Evolutionary conservation across 2,329 filamentous ascomycete species (phyloP), one percentile per base, ranked within the genome.

Genomic region (Colletotrichum spinosum): DNA sequence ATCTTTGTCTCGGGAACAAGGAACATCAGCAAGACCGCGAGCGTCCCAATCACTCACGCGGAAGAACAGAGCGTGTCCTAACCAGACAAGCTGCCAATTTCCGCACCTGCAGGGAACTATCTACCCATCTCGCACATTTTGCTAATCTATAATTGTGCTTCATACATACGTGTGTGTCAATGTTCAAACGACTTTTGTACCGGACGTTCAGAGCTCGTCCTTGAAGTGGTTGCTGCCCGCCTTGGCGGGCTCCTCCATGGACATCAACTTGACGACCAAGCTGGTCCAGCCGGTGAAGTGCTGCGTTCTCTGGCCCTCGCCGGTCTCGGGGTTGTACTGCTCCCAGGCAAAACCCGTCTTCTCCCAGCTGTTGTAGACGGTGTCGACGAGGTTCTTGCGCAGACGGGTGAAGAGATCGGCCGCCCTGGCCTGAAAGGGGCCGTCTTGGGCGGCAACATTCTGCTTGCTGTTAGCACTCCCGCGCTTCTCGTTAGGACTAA

Each of bases 231-330:
- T 72, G 54, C 44, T 35, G 54, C 34, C n/a, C 45, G 71, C 70
- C 48, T 71, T 71, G 34, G 68, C 69, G 25, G 93, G 74, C 71
- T 97, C 91, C 7, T 93, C 92, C 93, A 99, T 95, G 51, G 89
- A 88, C 94, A 98, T 97, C 70, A 99, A 93, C 83, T 97, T 97
- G 50, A 98, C 94, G 52, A 98, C 92, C 78, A 98, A 82, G 76
- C 93, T 97, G n/a, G 96, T 99, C 96, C 96, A 99, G 55, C 96
- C 96, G 0, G 96, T 97, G 76, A 99, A 99, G 78, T 98, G 95
- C 83, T 97, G 94, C 6, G 94, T 98, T 46, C 96, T 86, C 83
- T 98, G 95, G n/a, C 96, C 96, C 57, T 87, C 87, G 50, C 96
- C 96, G 4, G 93, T 97, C 72, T 97, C 93, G 0, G 94, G 93